Percentiles rank a stretch among this genome's conserved stretches.
phyloP scores from a whole-genome alignment of 495 filamentous ascomycete genomes.

The Xylaria castorea region DNA sequence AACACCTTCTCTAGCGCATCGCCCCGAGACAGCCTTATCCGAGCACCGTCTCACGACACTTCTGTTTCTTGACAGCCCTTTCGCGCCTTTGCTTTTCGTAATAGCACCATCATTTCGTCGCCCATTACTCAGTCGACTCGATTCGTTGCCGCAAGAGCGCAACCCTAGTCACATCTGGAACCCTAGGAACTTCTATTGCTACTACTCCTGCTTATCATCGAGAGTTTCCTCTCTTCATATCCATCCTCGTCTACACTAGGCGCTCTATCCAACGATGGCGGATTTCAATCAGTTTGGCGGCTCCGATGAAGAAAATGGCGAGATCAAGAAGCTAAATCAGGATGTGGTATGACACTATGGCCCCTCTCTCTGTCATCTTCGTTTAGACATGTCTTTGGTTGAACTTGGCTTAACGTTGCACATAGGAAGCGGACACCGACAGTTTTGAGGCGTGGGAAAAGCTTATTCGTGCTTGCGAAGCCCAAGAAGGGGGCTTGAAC shows the following conservation, averaged over 20 bases:
- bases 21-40: background rate
- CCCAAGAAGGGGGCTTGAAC: slow-evolving; percentile 90
- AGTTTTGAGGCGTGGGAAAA: slow-evolving; percentile 96
- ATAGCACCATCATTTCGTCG: background rate
- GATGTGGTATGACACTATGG: slow-evolving; percentile 70
- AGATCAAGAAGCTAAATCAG: slow-evolving; percentile 77
- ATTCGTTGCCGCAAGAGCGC: background rate
- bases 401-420: slow-evolving; percentile 14
- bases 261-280: slow-evolving; percentile 41
- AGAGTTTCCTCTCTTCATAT: background rate
- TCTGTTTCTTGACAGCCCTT: background rate
- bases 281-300: slow-evolving; percentile 69
- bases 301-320: slow-evolving; percentile 83
- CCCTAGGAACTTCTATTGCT: background rate
- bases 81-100: background rate
- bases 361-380: slow-evolving; percentile 13
- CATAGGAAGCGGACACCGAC: slow-evolving; percentile 77
- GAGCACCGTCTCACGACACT: background rate
- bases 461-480: slow-evolving; percentile 80
- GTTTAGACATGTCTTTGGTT: slow-evolving; percentile 14
- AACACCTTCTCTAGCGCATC: slow-evolving; percentile 3
- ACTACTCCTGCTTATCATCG: background rate
- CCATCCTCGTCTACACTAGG: background rate
- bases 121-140: background rate
- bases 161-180: background rate